phyloP scores from a whole-genome alignment of 139 green algal genomes.

The Diplosphaera chodatii region DNA sequence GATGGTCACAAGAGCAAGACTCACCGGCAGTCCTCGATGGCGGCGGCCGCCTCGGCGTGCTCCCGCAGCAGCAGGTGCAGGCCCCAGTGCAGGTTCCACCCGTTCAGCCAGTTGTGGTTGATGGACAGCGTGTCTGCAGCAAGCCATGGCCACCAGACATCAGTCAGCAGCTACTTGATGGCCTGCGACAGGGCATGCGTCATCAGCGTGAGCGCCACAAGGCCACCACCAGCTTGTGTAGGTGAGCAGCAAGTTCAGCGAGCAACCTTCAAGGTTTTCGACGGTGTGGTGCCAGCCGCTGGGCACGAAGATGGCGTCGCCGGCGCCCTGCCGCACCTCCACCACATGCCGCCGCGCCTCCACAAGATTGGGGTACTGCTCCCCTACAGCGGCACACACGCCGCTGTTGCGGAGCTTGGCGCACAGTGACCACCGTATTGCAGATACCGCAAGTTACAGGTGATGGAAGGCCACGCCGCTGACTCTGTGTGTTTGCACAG shows the following conservation, averaged over 20 bases:
- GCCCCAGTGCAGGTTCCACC: slow-evolving; percentile 50
- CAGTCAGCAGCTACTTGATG: no score
- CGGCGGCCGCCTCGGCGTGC: slow-evolving; percentile 28
- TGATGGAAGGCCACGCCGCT: no score
- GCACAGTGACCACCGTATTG: no score
- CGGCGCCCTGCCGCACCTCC: slow-evolving; percentile 52
- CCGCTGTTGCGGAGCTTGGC: no score
- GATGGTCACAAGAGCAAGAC: no score
- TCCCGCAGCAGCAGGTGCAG: slow-evolving; percentile 43
- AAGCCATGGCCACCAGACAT: not conserved
- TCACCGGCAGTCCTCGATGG: slow-evolving; percentile 64
- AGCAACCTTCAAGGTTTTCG: slow-evolving; percentile 52
- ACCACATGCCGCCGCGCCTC: slow-evolving; percentile 22
- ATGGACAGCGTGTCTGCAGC: slow-evolving; percentile 55
- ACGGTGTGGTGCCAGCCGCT: slow-evolving; percentile 86
- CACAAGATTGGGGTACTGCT: slow-evolving; percentile 33
- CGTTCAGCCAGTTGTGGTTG: slow-evolving; percentile 86
- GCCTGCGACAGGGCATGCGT: no score
- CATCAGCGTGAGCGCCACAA: no score
- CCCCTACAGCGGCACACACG: not conserved
- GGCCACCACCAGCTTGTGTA: no score
- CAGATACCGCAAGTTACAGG: no score
- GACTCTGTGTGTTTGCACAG: no score
- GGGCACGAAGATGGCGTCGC: slow-evolving; percentile 88
- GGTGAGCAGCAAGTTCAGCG: no score